Base-by-base conservation (phyloP, 306 rosid genomes). In the Sechiopsis laciniata region DNA sequence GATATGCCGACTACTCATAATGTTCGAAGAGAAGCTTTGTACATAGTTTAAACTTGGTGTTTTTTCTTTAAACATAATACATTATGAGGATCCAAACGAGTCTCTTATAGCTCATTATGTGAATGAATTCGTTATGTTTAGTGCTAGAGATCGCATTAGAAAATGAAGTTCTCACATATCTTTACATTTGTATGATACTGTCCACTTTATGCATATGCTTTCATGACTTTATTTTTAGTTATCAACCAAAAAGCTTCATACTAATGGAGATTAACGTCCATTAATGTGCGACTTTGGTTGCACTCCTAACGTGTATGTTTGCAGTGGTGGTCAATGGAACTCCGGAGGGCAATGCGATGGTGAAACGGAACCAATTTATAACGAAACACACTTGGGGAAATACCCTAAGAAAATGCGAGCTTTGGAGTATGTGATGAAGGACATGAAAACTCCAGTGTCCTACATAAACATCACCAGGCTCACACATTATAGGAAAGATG, bases 291-390 rank as follows among this genome's bases (percentile, higher is more conserved):
- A 40, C 11, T 42, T 7, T 42, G 48, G 48, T 42, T 12, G 10
- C 48, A 42, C 45, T 37, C 45, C 45, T 7, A 37, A 37, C 2
- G 8, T 0, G 48, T 8, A 42, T 84, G 48, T 53, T 75, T 82
- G 86, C 87, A 95, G 99, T 16, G 92, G 97, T 65, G 99, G 99
- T 48, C 95, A 84, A 42, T 95, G 99, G 99, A 91, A 95, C 75
- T 91, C 99, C 1, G 96, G 99, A 55, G 99, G 99, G 66, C 89
- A 86, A 54, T 95, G 99, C 81, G 85, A 84, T 84, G 83, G 81
- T 76, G 97, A 94, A 82, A 82, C 82, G 0, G 91, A 88, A 55
- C 99, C 97, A 22, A 91, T 95, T 78, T 77, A 67, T 19, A 87
- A 87, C 52, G 63, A 75, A 69, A 61, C 82, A 40, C 86, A 80